Percentiles rank a stretch among this genome's conserved stretches.
phyloP scores from a whole-genome alignment of 2,329 filamentous ascomycete species.

The Achaetomium macrosporum region DNA sequence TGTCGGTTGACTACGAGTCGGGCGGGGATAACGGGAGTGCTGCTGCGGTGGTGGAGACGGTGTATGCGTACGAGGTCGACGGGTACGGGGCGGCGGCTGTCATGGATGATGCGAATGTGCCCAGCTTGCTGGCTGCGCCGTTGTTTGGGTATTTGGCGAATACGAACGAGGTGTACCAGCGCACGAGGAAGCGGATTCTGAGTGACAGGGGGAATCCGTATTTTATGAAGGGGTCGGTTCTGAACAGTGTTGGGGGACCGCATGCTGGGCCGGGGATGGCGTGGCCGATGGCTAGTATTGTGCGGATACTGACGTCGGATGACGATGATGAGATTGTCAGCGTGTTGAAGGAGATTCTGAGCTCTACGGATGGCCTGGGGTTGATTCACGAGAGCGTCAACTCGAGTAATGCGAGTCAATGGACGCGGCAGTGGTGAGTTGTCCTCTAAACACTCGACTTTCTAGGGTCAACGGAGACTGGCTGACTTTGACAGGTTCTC shows the following conservation, averaged over 20 bases:
- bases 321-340: conserved; percentile 66
- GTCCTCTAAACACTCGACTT: background rate
- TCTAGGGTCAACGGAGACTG: background rate
- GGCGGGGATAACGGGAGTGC: conserved; percentile 33
- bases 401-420: conserved; percentile 48
- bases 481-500: conserved; percentile 60
- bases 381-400: conserved; percentile 77
- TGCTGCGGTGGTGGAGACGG: conserved; percentile 44
- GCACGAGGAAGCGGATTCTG: conserved; percentile 68
- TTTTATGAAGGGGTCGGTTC: conserved; percentile 50
- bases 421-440: conserved; percentile 41
- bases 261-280: conserved; percentile 60
- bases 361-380: conserved; percentile 65
- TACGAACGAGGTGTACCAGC: conserved; percentile 61
- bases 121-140: conserved; percentile 54
- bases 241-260: conserved; percentile 48
- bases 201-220: conserved; percentile 62
- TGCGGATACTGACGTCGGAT: conserved; percentile 71
- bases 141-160: conserved; percentile 54
- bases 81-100: conserved; percentile 56
- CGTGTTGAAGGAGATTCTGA: conserved; percentile 59
- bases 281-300: conserved; percentile 83
- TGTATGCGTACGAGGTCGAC: conserved; percentile 69
- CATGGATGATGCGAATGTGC: conserved; percentile 66
- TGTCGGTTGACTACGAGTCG: too few species aligned